Base-by-base conservation (phyloP, 73 alveolate species). In the Breviolum minutum region DNA sequence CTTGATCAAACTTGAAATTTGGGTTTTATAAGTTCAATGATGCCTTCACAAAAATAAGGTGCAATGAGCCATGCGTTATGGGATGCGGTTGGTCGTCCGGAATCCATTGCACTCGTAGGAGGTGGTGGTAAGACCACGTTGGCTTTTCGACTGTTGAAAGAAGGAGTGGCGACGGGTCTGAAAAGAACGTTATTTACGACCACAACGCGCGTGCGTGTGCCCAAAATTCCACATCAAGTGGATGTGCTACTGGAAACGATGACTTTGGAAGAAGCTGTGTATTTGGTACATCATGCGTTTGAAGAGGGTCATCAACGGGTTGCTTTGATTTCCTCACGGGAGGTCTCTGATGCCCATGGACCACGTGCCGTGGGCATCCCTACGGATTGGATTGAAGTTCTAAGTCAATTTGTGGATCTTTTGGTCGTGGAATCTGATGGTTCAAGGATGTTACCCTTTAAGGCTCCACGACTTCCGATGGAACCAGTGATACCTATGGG, bases 71-170 rank as follows among this genome's bases (percentile, higher is more conserved):
- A 40, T 40, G 54, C 0, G 3, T 27, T 83, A 60, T 83, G 92
- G 92, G 74, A 83, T 7, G 92, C 74, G 2, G 14, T 83, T 10
- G 74, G 54, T 20, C 32, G 92, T n/a, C 92, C 92, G 19, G 92
- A 54, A 27, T 26, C 73, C 8, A 17, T 83, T 48, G 92, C 92
- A 61, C 61, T 83, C 16, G 92, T 83, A 2, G 92, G 92, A 11
- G 92, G 92, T 61, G 92, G 92, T 10, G 92, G 92, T 54, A 83
- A 83, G 17, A 83, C 92, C 12, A 83, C 92, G 61, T n/a, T 83
- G 76, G 32, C 64, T n/a, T 61, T 83, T 54, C 92, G 32, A 26
- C 30, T 83, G 8, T 26, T 83, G 61, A 26, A 61, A 2, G 92
- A 83, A 61, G 92, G 88, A 27, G 88, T 66, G 2, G 62, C 17